Evolutionary conservation across 345 rosid species (phyloP), one percentile per base, ranked within the genome.

Genomic region (Sisymbrium altissimum): DNA sequence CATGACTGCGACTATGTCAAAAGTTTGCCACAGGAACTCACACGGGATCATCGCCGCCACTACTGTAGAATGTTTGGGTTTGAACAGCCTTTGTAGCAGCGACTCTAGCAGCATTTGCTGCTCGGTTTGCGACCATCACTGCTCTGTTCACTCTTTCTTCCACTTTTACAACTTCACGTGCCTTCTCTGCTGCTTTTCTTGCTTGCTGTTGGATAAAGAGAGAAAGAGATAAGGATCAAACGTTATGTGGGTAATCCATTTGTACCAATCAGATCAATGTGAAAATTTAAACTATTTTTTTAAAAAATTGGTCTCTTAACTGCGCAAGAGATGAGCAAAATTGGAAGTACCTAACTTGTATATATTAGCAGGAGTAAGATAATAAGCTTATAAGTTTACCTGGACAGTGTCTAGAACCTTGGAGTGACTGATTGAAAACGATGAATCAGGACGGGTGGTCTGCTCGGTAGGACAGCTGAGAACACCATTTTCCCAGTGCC

Each of bases 81-180:
- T 91, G 97, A 49, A 87, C 92, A 56, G 90, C 90, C 74, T 88
- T 87, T 7, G 88, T 86, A 8, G 97, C 87, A 29, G 91, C 90
- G 40, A 91, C 96, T 80, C 97, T 84, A 15, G 97, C 96, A 36
- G 96, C 89, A 76, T 84, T 91, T 29, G 97, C 98, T 8, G 98
- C 87, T 80, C 82, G 88, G 62, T 89, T 92, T 44, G 96, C 94
- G 0, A 83, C 84, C 57, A 83, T 80, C 54, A 89, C 76, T 15
- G 86, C 85, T 82, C 74, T 89, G 68, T 86, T 87, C 68, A 89
- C 91, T 65, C 89, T 85, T 61, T 86, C 91, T 8, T 92, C 94
- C 40, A 86, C 80, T 79, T 68, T 84, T 70, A 78, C 84, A 27
- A 81, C 64, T 15, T 80, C 79, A 53, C 64, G 75, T 45, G 92